Base-by-base conservation (phyloP, 345 rosid species). In the Lagerstroemia speciosa region DNA sequence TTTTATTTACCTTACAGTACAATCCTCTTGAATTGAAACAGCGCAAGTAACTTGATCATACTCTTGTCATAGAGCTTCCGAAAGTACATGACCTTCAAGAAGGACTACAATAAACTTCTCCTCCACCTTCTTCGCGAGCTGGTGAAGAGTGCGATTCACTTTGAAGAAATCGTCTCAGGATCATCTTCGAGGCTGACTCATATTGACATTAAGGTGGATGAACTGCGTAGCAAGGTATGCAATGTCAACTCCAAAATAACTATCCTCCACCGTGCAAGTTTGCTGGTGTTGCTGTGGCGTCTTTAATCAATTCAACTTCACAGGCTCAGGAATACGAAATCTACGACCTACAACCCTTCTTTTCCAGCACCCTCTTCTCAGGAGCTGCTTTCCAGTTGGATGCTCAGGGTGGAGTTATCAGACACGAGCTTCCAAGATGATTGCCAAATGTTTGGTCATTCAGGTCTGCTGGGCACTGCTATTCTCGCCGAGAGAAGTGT, bases 271-370 rank as follows among this genome's bases (percentile, higher is more conserved):
- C 6, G 7, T 10, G 4, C 22, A 36, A 8, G 26, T 41, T 30
- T 37, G 52, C 9, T 7, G 15, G 26, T 64, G 36, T 24, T 5
- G 7, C 2, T 30, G 14, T 2, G 22, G 32, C 12, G n/a, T 29
- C 15, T 45, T 30, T 16, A 41, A 26, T 20, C n/a, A 17, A 20
- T 19, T 62, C 37, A 46, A 19, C 38, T 64, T 34, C 73, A 78
- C 87, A 94, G 99, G 98, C 96, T 2, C 89, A 84, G 64, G 96
- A 89, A 62, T 85, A 85, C 8, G 98, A 91, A 74, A 94, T 94
- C 46, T 83, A 78, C 30, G 91, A 89, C 74, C 82, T 91, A 40
- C 78, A 43, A 24, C 90, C 95, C 24, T 94, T 94, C 87, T 86
- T 94, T 74, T 75, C 90, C 5, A 89, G 99, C 75, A 53, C 64